A percentile compares a stretch with the other conserved stretches of the same genome.
phyloP scores from a whole-genome alignment of 2,329 filamentous ascomycete genomes.

The Fusarium compactum region DNA sequence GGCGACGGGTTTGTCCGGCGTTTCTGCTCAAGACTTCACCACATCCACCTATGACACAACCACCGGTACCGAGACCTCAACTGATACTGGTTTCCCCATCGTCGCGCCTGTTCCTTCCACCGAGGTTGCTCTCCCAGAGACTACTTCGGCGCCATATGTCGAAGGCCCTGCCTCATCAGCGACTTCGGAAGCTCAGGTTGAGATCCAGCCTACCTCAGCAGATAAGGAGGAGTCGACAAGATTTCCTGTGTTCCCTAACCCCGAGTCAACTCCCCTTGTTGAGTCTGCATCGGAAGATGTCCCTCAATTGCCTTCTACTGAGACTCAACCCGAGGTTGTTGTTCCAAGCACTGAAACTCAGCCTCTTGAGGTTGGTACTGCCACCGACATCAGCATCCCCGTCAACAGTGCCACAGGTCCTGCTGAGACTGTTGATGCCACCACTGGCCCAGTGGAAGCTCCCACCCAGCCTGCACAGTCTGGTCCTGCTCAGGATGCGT shows the following conservation, averaged over 20 bases:
- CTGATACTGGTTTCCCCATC: rapidly evolving
- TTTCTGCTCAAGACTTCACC: slow-evolving; percentile 1
- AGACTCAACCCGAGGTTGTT: background rate
- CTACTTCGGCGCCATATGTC: background rate
- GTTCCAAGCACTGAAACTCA: background rate
- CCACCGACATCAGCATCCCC: background rate
- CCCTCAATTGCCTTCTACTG: background rate
- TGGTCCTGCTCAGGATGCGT: background rate
- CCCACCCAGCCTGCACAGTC: background rate
- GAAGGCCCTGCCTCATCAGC: background rate
- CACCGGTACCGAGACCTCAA: background rate
- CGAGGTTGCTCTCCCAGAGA: background rate
- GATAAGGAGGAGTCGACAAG: background rate
- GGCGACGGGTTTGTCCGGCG: background rate
- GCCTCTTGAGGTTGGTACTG: background rate
- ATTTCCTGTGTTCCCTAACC: background rate
- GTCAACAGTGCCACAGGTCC: background rate
- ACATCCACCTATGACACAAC: background rate
- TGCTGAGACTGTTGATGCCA: background rate
- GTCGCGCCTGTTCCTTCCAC: background rate
- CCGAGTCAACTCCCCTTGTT: background rate
- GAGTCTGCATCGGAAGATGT: background rate
- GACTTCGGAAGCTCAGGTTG: background rate
- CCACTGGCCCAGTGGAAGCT: background rate
- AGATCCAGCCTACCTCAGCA: background rate